Base-by-base conservation (phyloP, 805 yeast species). In the Starmerella apis region DNA sequence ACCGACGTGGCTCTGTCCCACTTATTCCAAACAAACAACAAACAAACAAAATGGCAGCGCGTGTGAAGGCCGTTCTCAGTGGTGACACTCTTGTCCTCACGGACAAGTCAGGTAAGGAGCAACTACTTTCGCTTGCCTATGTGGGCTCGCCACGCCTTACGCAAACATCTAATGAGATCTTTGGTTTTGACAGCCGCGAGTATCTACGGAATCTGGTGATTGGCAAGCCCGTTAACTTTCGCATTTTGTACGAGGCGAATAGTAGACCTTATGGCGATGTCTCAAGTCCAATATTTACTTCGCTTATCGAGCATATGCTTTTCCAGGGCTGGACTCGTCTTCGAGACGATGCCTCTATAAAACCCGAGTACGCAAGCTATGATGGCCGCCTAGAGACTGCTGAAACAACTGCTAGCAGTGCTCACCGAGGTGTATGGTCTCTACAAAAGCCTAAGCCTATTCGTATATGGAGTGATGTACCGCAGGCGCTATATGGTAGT, bases 251-350 rank as follows among this genome's bases (percentile, higher is more conserved):
- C 67, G 74, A 77, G 57, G 68, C 60, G 49, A 62, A 61, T 49
- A 67, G 63, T 39, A 73, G 82, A 54, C 87, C 81, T 58, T 83
- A 79, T 62, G 92, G 90, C 22, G 87, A 83, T 61, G 64, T 81
- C 22, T 72, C 75, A 41, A 70, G 85, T 23, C 87, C 87, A 7
- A 67, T 78, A 27, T 79, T 81, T 63, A 59, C 66, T 28, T 79
- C 86, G 20, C 69, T 83, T 60, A 70, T 75, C 51, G 80, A 74
- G 59, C 73, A 75, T 58, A 66, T 75, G 51, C 67, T 82, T 47
- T 71, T 68, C 22, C 72, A 74, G 22, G 94, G 92, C 47, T 68
- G 69, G 54, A 87, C 76, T 53, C 78, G 76, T 60, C 70, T 81
- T 52, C 76, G 81, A 58, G 81, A 78, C 39, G 77, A 75, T 51